Evolutionary conservation across 2,329 filamentous ascomycete genomes (phyloP).

Genomic region (Colletotrichum brevisporum): DNA sequence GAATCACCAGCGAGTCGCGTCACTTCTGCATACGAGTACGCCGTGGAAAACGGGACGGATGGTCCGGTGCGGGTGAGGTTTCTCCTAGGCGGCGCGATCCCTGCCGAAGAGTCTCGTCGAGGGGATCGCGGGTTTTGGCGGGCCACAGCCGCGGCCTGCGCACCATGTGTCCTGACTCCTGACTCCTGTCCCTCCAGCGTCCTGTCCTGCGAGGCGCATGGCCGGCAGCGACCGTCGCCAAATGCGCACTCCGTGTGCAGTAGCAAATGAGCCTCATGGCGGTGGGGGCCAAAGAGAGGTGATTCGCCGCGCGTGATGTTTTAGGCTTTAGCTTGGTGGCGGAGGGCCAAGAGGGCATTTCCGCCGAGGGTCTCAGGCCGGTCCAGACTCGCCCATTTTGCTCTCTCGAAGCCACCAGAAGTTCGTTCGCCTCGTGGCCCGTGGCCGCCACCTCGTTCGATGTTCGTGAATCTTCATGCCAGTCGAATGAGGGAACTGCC

Average conservation of each 20-base stretch:
- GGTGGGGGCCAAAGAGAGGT: constrained; percentile 14
- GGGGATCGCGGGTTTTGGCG: constrained; percentile 24
- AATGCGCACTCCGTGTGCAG: background rate
- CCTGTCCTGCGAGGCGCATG: constrained; percentile 7
- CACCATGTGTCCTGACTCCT: background rate
- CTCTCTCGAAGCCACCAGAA: constrained; percentile 31
- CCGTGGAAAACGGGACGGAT: background rate
- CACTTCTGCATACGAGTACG: too few relatives aligned
- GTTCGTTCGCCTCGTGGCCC: constrained; percentile 7
- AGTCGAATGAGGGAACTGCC: background rate
- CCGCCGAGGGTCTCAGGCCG: constrained; percentile 17
- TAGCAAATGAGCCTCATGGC: constrained; percentile 24
- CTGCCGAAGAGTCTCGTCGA: background rate
- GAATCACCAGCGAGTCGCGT: constrained; percentile 1
- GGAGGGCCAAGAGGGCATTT: constrained; percentile 19
- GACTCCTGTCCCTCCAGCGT: too few relatives aligned
- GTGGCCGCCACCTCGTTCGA: constrained; percentile 7
- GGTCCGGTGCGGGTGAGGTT: background rate
- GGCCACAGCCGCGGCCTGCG: background rate
- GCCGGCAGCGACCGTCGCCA: constrained; percentile 18
- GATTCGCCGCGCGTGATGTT: constrained; percentile 4
- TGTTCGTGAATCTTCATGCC: background rate
- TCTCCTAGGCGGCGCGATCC: constrained; percentile 26
- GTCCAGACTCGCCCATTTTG: constrained; percentile 13
- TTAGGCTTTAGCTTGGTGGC: constrained; percentile 21